A percentile compares a stretch with the other conserved stretches of the same genome.
phyloP scores from a whole-genome alignment of 2,329 filamentous ascomycete species.

The Colletotrichum sp. region DNA sequence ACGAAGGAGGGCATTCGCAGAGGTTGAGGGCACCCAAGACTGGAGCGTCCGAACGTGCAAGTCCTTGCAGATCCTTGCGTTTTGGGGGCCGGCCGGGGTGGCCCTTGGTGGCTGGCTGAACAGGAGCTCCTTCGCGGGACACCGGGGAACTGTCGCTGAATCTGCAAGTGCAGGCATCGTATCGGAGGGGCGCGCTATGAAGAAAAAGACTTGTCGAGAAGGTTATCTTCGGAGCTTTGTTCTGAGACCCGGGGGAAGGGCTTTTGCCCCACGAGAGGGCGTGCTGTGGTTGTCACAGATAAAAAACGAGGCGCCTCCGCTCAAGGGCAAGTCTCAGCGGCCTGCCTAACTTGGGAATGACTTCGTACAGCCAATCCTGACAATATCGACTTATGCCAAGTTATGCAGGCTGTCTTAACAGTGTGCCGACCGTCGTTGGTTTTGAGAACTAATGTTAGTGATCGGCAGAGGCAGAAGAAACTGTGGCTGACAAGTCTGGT shows the following conservation, averaged over 20 bases:
- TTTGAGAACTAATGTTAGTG: background rate
- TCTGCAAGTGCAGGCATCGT: constrained; percentile 10
- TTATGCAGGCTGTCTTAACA: background rate
- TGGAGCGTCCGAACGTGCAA: background rate
- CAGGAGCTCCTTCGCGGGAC: background rate
- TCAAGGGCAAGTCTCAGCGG: background rate
- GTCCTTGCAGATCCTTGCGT: background rate
- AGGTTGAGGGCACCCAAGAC: background rate
- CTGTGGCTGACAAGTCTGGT: background rate
- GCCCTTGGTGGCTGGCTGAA: background rate
- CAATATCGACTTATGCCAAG: background rate
- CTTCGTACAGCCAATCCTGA: background rate
- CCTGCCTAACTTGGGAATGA: constrained; percentile 2
- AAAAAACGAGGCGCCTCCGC: background rate
- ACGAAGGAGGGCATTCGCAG: background rate
- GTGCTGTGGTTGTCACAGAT: constrained; percentile 14
- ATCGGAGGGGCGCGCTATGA: background rate
- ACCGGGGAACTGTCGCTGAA: background rate
- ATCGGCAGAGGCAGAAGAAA: background rate
- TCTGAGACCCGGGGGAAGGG: background rate
- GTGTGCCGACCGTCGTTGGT: background rate
- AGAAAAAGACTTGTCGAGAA: background rate
- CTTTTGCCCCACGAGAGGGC: background rate
- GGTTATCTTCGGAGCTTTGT: constrained; percentile 18
- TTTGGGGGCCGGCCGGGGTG: background rate